phyloP scores from a whole-genome alignment of 257 asterid genomes.

The Forsythia viridissima region DNA sequence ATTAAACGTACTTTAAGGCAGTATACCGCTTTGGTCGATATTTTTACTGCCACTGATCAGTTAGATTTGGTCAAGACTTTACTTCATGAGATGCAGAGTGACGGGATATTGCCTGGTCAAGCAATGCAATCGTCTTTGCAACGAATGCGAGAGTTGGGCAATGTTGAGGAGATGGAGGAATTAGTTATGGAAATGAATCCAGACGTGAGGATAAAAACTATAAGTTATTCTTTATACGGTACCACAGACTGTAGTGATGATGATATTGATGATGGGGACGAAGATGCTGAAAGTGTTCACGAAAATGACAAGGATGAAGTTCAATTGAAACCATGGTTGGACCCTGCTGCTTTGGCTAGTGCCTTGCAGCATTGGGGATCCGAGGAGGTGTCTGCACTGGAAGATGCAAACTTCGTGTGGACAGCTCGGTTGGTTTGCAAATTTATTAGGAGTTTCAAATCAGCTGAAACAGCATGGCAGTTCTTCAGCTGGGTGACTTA shows the following conservation, averaged over 20 bases:
- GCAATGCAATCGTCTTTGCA: slow-evolving; percentile 67
- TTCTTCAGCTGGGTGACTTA: slow-evolving; percentile 86
- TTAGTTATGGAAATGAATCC: slow-evolving; percentile 67
- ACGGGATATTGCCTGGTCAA: slow-evolving; percentile 83
- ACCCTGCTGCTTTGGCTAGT: slow-evolving; percentile 82
- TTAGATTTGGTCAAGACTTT: slow-evolving; percentile 56
- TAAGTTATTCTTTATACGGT: slow-evolving; percentile 35
- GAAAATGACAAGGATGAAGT: slow-evolving; percentile 38
- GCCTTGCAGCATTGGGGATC: slow-evolving; percentile 67
- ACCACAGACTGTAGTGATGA: slow-evolving; percentile 37
- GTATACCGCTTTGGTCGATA: slow-evolving; percentile 66
- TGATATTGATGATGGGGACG: slow-evolving; percentile 60
- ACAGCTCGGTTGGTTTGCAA: slow-evolving; percentile 84
- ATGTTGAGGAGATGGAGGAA: slow-evolving; percentile 51
- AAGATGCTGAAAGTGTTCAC: slow-evolving; percentile 25
- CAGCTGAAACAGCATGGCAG: slow-evolving; percentile 79
- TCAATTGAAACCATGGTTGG: slow-evolving; percentile 85
- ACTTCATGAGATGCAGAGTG: slow-evolving; percentile 79
- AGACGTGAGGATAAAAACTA: slow-evolving; percentile 63
- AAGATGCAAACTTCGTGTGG: slow-evolving; percentile 74
- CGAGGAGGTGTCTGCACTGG: slow-evolving; percentile 62
- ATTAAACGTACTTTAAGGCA: slow-evolving; percentile 72
- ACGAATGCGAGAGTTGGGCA: slow-evolving; percentile 71
- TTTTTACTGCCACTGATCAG: slow-evolving; percentile 43
- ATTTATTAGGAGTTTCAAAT: slow-evolving; percentile 64